Base-by-base conservation (phyloP, 192 early-diverging fungal genomes). In the Obelidium mucronatum region DNA sequence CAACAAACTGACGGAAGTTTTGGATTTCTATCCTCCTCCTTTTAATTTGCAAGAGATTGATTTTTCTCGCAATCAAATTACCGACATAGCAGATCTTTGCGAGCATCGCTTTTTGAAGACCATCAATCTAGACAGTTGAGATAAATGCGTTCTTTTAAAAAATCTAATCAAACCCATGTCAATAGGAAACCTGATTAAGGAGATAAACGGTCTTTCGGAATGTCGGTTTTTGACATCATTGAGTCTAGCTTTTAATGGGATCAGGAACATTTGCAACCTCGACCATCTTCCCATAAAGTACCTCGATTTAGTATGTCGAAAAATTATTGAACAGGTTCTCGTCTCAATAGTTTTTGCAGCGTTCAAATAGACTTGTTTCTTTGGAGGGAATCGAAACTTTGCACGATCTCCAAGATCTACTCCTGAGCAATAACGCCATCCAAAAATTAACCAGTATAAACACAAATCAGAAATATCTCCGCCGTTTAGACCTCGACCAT, bases 21-120 rank as follows among this genome's bases (percentile, higher is more conserved):
- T 80, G 24, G 54, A 26, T 4, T 81, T 82, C 75, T 44, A 75
- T 40, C 83, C 84, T 8, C 68, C 82, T 6, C 82, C 85, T 22
- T 84, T 82, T 82, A 85, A 86, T 67, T 66, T 88, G 1, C 89
- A 88, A 69, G 73, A 83, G 30, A 59, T 87, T 24, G 84, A 90
- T 56, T 77, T 90, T 31, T 84, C 84, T 11, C 65, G 78, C 17
- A 90, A 90, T 74, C 78, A 77, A 40, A 89, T 90, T 53, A 35
- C 51, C 13, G 59, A 73, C 22, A 82, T 89, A 24, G 55, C 68
- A 2, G 80, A 85, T 69, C 24, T 85, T 53, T 66, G 75, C 1
- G 62, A 75, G 54, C 85, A 86, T 54, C 71, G 81, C 28, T 88
- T 88, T 78, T 74, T 87, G 59, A 65, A 64, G 51, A 42, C 55